Evolutionary conservation across 2,329 filamentous ascomycete genomes (phyloP).

Genomic region (Clonostachys byssicola): DNA sequence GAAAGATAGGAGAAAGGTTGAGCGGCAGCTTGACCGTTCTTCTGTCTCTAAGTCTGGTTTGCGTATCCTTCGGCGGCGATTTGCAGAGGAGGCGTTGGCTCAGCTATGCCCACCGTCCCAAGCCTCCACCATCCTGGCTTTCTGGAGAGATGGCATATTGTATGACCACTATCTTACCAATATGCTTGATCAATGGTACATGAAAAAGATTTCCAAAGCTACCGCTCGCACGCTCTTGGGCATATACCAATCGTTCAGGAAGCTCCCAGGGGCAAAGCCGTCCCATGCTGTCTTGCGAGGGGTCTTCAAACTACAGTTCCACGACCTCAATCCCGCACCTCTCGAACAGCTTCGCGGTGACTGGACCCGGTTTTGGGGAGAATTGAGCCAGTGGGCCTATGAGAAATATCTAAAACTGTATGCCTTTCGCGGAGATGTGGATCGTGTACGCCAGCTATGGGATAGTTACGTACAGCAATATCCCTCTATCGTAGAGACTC

Average conservation of each 20-base stretch:
- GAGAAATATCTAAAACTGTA: conserved; percentile 45
- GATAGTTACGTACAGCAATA: conserved; percentile 31
- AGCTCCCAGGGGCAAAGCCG: conserved; percentile 29
- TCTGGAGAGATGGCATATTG: conserved; percentile 27
- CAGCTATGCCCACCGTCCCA: conserved; percentile 24
- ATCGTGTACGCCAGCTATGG: conserved; percentile 39
- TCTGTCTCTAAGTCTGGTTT: conserved; percentile 6
- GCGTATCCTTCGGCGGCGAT: conserved; percentile 16
- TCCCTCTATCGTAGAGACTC: conserved; percentile 21
- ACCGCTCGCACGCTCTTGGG: conserved; percentile 25
- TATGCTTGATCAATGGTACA: conserved; percentile 20
- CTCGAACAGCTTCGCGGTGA: conserved; percentile 44
- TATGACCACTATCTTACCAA: conserved; percentile 38
- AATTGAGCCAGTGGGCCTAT: conserved; percentile 37
- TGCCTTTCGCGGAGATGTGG: conserved; percentile 40
- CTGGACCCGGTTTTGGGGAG: conserved; percentile 35
- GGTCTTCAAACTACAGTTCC: conserved; percentile 36
- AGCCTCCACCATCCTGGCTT: conserved; percentile 30
- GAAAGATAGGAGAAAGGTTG: conserved; percentile 9
- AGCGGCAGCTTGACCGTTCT: conserved; percentile 1
- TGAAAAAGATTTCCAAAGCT: conserved; percentile 15
- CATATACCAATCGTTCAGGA: conserved; percentile 41
- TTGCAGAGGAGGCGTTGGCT: conserved; percentile 21
- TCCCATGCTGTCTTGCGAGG: conserved; percentile 31
- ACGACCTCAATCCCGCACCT: conserved; percentile 16